Evolutionary conservation across 2,329 filamentous ascomycete species (phyloP), one percentile per base, ranked within the genome.

Genomic region (Xylariales sp.): DNA sequence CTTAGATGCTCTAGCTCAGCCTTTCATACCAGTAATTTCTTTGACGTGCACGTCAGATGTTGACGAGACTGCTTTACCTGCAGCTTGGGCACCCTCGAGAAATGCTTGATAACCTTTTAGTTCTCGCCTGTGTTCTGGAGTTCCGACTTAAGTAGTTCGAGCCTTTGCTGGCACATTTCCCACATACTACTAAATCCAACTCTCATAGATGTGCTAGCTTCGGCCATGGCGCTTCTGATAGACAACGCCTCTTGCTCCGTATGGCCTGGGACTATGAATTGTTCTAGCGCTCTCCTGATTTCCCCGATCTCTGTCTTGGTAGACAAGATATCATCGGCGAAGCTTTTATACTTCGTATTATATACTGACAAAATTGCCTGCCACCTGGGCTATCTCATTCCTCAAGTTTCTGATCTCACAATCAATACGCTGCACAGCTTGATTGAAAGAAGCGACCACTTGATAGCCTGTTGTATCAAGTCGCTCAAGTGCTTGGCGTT

Each of bases 401-500:
- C 73, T 76, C 9, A 82, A 69, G 32, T 75, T 77, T 43, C 75
- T 70, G 62, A 80, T 72, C 43, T 81, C 78, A 23, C 72, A 64
- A 43, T 81, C 76, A 18, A 83, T 76, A 28, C 77, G 78, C 18
- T 71, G 64, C 9, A 82, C 73, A 30, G 76, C 74, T 12, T 75
- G 75, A 23, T 81, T 78, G 55, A 82, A 78, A 1, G 77, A 75
- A 7, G 80, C 77, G 12, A 81, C 75, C 49, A 81, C 75, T 48
- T 80, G 79, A 65, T 75, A 76, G 1, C 80, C 81, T 6, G 79
- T 76, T 30, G 70, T 77, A 62, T 81, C 79, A 50, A 83, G 78
- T 39, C 76, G 77, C 7, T 78, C 74, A 64, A 82, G 80, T 18
- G 80, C 75, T 46, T 77, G 75, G 45, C 74, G 71, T 54, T 82